A percentile compares a stretch with the other conserved stretches of the same genome.
These are phyloP conservation scores for Trichoderma oligosporum DNA, from an alignment of 2,329 filamentous ascomycete genomes.

Conservation along the genomic window DNA sequence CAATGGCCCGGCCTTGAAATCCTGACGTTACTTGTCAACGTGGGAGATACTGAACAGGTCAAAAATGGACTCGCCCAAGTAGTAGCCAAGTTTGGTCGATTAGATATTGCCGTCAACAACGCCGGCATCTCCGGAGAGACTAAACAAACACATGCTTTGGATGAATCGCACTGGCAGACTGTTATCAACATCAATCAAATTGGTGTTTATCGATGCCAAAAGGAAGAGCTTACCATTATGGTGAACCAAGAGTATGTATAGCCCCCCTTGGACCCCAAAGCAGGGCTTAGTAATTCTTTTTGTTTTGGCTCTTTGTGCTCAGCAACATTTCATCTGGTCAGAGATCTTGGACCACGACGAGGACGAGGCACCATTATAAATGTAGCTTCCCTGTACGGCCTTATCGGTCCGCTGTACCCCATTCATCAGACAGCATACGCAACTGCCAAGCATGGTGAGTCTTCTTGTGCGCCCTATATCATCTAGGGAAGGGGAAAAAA, in stretches of 20 bases:
- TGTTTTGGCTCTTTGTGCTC: background rate
- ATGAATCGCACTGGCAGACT: constrained; percentile 46
- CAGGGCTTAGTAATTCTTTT: background rate
- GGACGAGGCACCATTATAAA: constrained; percentile 54
- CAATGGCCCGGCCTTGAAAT: constrained; percentile 40
- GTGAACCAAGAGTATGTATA: constrained; percentile 42
- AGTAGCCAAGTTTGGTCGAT: constrained; percentile 45
- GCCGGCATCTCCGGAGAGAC: constrained; percentile 47
- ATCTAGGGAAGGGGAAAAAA: no score
- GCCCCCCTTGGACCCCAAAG: background rate
- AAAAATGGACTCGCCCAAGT: constrained; percentile 40
- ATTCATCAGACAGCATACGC: constrained; percentile 46
- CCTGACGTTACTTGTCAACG: constrained; percentile 42
- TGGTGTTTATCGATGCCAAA: constrained; percentile 56
- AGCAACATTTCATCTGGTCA: constrained; percentile 11
- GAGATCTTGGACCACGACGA: constrained; percentile 35
- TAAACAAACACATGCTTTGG: constrained; percentile 43
- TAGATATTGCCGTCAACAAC: constrained; percentile 55
- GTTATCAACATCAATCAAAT: constrained; percentile 52
- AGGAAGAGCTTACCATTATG: constrained; percentile 50
- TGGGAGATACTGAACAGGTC: constrained; percentile 42
- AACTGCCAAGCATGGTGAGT: constrained; percentile 48
- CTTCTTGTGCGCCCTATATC: no score
- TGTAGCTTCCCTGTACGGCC: constrained; percentile 49
- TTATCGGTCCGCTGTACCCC: constrained; percentile 38